These are phyloP conservation scores for Syzygium oleosum DNA, from an alignment of 345 rosid species.

Conservation along the genomic window DNA sequence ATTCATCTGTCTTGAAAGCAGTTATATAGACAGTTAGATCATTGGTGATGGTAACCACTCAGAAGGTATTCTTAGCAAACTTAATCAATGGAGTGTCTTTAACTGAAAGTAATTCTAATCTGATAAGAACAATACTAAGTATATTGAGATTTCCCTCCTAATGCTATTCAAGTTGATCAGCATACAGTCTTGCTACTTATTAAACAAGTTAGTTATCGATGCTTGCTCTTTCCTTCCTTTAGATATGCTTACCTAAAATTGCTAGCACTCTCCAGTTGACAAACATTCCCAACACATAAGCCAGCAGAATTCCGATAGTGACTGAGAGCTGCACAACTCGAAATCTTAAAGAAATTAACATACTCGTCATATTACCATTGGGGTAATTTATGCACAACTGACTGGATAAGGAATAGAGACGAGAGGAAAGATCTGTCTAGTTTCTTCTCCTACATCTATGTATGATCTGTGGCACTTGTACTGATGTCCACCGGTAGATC, in stretches of 20 bases:
- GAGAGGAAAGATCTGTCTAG: background rate
- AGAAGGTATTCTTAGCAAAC: background rate
- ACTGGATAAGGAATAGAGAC: background rate
- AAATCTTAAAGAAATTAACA: background rate
- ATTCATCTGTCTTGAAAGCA: background rate
- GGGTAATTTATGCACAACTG: background rate
- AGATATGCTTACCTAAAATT: constrained; percentile 32
- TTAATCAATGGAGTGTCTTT: background rate
- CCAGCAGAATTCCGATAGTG: constrained; percentile 60
- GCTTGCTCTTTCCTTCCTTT: background rate
- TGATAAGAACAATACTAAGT: background rate
- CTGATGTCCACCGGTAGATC: background rate
- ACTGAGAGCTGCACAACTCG: constrained; percentile 43
- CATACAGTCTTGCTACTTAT: background rate
- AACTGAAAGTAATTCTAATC: background rate
- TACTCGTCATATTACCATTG: background rate
- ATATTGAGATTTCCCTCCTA: background rate
- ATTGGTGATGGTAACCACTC: background rate
- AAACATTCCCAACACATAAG: constrained; percentile 58
- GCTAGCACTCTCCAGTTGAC: constrained; percentile 64
- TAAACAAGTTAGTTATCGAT: background rate
- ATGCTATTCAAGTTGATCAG: background rate
- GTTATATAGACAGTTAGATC: background rate
- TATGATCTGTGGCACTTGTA: background rate
- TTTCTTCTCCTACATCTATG: background rate